Evolutionary conservation across 2,329 filamentous ascomycete genomes (phyloP), one percentile per base, ranked within the genome.

Genomic region (Daldinia sp.): DNA sequence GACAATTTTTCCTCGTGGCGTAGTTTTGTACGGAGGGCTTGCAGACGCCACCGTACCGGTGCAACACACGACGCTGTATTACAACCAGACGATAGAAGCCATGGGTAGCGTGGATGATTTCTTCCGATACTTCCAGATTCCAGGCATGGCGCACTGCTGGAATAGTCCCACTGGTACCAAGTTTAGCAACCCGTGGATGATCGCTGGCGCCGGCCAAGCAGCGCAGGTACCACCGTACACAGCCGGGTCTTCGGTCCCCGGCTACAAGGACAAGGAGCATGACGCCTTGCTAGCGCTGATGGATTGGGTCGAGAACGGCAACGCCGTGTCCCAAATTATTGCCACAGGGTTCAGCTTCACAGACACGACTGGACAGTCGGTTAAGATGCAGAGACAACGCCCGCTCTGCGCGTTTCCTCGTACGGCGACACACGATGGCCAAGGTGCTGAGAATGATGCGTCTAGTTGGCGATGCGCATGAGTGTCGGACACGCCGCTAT

Each of bases 101-200:
- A 72, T 73, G 64, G 72, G 72, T n/a, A 62, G 67, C 7, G 77
- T 81, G 32, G 81, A 80, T 3, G 78, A 81, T 15, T 80, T 81
- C 70, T 86, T 81, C 73, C 66, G 72, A 4, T 77, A 82, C 66
- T 83, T 82, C 70, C 73, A 74, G 5, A 77, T 83, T 37, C 78
- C 79, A 7, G 80, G 80, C 0, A 82, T 82, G 79, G 70, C 60
- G 0, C 81, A 83, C 68, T 84, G 82, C 64, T 68, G 64, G 61
- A 58, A 67, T 19, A 66, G 63, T 10, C 64, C 66, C 1, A 51
- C 64, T 15, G 27, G 13, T 27, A n/a, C 39, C 3, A 71, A 69
- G 13, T 71, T 73, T 3, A 70, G 70, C 35, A 71, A 71, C n/a
- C 72, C 72, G 5, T 74, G 72, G 72, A 74, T 73, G 70, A 72